Conservation (phyloP, 2,329 filamentous ascomycete genomes). For the Curvularia hawaiiensis region DNA sequence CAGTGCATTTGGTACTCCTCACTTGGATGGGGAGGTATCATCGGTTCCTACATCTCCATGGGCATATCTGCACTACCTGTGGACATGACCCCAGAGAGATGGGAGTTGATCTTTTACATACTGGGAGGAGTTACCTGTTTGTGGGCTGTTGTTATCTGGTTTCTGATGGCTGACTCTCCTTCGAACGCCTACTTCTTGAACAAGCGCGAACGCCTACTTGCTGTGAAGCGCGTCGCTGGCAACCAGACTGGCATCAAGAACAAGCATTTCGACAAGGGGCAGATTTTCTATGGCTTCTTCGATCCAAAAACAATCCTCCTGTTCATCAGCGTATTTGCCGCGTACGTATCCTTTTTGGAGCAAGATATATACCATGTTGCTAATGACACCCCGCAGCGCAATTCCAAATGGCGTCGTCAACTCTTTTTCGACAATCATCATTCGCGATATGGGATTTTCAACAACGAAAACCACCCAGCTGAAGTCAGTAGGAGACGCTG, state of each 20-base stretch:
- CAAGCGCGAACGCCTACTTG: constrained; percentile 25
- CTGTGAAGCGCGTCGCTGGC: constrained; percentile 49
- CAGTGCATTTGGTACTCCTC: constrained; percentile 52
- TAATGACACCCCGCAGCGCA: neutral
- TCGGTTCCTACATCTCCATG: constrained; percentile 66
- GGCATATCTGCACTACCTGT: constrained; percentile 46
- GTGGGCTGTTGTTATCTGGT: constrained; percentile 50
- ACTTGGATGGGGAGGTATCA: constrained; percentile 61
- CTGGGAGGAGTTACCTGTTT: constrained; percentile 48
- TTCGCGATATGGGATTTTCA: constrained; percentile 81
- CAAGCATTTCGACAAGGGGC: constrained; percentile 52
- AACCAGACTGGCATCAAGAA: constrained; percentile 59
- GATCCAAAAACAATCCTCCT: constrained; percentile 50
- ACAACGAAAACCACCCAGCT: constrained; percentile 77
- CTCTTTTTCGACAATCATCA: constrained; percentile 56
- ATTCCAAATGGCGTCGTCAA: constrained; percentile 63
- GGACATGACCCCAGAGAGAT: constrained; percentile 13
- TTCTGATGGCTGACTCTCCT: constrained; percentile 59
- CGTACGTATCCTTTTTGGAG: constrained; percentile 42
- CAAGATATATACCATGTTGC: neutral
- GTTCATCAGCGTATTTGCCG: constrained; percentile 51
- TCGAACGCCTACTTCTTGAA: constrained; percentile 32
- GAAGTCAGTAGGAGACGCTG: constrained; percentile 62
- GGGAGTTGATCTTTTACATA: constrained; percentile 63
- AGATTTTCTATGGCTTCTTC: constrained; percentile 52